phyloP scores from a whole-genome alignment of 495 filamentous ascomycete species.

The Staphylotrichum longicolle region DNA sequence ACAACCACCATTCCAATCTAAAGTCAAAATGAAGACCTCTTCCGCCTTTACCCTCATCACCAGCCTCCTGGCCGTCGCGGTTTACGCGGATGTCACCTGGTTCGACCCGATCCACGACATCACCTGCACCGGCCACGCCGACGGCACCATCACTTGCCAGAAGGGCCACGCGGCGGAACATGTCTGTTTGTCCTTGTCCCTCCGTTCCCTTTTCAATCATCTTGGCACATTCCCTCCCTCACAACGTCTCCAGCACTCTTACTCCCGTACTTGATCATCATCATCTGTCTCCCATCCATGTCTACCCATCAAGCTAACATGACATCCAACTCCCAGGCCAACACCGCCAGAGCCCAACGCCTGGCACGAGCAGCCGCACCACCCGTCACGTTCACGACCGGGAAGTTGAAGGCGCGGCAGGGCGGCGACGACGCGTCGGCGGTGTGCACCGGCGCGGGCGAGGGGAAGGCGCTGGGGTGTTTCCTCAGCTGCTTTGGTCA shows the following conservation, averaged over 20 bases:
- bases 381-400: no score
- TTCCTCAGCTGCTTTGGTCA: conserved; percentile 1
- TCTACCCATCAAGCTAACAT: no score
- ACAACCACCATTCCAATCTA: neutral
- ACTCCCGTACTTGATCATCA: no score
- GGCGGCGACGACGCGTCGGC: neutral
- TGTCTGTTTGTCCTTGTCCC: neutral
- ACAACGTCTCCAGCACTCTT: no score
- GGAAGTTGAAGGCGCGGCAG: no score
- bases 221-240: neutral
- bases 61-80: neutral
- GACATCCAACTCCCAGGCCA: no score
- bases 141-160: conserved; percentile 11
- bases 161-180: neutral
- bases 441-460: neutral
- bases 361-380: no score
- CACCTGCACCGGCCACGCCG: conserved; percentile 7
- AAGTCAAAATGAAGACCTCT: conserved; percentile 1
- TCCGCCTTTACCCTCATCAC: neutral
- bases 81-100: conserved; percentile 1
- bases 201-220: neutral
- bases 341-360: no score
- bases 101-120: conserved; percentile 6
- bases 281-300: no score
- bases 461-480: neutral